Base-by-base conservation (phyloP, 2,329 filamentous ascomycete species). In the Fusarium sororula region DNA sequence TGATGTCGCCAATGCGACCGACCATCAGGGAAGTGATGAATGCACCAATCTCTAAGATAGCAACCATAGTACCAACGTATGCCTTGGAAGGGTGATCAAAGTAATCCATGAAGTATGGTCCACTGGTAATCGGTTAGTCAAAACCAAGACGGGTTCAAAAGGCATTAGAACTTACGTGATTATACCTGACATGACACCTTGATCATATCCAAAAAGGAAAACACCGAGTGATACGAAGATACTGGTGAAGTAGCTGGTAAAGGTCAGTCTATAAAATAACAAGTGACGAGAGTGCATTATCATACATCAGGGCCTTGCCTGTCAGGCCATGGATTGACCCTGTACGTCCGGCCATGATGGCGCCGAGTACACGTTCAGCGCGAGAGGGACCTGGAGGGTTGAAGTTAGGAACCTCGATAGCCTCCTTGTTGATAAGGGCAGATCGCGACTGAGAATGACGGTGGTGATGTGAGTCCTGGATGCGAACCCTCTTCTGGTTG, bases 61-160 rank as follows among this genome's bases (percentile, higher is more conserved):
- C 96, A 66, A 99, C 96, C 92, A 98, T 98, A 35, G 95, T 98
- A 68, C 96, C 96, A 67, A 99, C 92, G 81, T 98, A 91, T 53
- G 95, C 94, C 77, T 90, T 90, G 30, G 94, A 92, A 26, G 96
- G 96, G 78, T 98, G 91, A 79, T 95, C 88, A 84, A 99, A 98
- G 82, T 98, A 98, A 81, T 95, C 91, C 82, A 92, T 94, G 82
- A 99, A 99, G 82, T 93, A 93, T 15, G 90, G 88, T 73, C 95
- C 95, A 66, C 95, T 98, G 61, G n/a, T 24, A 63, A 61, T 28
- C 35, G 47, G 58, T 79, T 66, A 84, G 80, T 35, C n/a, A 55
- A 38, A 42, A 30, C 15, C 30, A 47, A 39, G 15, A 50, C 66
- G 32, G 37, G 26, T 13, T 30, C 13, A 20, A 17, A 12, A 9